Percentiles rank a stretch among this genome's conserved stretches.
phyloP scores from a whole-genome alignment of 768 basidiomycete species.

The Lentinula edodes region DNA sequence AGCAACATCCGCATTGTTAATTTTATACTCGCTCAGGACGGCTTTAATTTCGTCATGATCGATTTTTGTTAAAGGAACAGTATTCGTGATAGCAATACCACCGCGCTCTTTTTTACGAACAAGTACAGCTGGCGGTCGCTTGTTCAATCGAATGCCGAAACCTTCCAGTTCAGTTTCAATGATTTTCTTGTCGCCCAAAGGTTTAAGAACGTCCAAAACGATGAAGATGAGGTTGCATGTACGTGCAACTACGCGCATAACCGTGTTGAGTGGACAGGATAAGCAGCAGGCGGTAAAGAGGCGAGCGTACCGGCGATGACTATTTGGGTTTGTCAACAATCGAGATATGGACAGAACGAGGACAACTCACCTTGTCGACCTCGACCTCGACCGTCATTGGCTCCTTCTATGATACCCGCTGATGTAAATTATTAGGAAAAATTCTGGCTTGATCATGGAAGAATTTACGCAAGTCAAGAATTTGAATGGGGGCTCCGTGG shows the following conservation, averaged over 20 bases:
- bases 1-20: slow-evolving; percentile 85
- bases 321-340: slow-evolving; percentile 20
- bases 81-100: slow-evolving; percentile 91
- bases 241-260: slow-evolving; percentile 66
- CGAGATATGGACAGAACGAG: not conserved
- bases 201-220: slow-evolving; percentile 95
- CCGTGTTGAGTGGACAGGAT: slow-evolving; percentile 9
- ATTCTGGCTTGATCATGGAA: not conserved
- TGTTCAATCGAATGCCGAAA: slow-evolving; percentile 97
- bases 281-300: slow-evolving; percentile 7
- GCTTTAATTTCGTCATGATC: slow-evolving; percentile 97
- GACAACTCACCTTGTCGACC: slow-evolving; percentile 78
- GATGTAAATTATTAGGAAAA: slow-evolving; percentile 1
- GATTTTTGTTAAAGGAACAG: slow-evolving; percentile 92
- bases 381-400: slow-evolving; percentile 92
- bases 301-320: slow-evolving; percentile 69
- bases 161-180: slow-evolving; percentile 94
- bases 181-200: slow-evolving; percentile 90
- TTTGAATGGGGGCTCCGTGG: slow-evolving; percentile 95
- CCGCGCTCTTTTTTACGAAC: slow-evolving; percentile 89
- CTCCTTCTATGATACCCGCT: slow-evolving; percentile 98
- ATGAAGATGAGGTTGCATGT: slow-evolving; percentile 99
- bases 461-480: slow-evolving; percentile 79
- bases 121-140: slow-evolving; percentile 81
- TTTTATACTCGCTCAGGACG: slow-evolving; percentile 85